These are phyloP conservation scores for Chlamydomonas reinhardtii DNA, from an alignment of 163 green algal genomes.

Conservation along the genomic window DNA sequence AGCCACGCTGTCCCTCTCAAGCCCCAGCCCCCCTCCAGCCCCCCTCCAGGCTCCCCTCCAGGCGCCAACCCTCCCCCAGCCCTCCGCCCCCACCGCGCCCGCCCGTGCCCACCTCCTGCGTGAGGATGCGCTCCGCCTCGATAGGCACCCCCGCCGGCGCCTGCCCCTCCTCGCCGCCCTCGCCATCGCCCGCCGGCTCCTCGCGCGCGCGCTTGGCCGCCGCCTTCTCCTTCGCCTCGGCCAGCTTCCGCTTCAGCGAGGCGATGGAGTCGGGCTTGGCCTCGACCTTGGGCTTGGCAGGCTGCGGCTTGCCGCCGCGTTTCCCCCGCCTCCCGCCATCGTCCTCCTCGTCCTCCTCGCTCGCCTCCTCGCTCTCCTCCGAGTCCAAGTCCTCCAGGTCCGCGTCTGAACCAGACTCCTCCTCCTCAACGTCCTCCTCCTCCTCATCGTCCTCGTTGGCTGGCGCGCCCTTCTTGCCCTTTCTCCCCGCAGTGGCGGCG, in stretches of 20 bases:
- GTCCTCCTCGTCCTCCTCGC: conserved; percentile 8
- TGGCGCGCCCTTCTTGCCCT: not conserved
- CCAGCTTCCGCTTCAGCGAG: conserved; percentile 78
- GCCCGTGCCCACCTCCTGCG: conserved; percentile 29
- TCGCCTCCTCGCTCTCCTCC: conserved; percentile 42
- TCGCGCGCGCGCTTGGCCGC: conserved; percentile 45
- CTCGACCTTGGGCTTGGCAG: not conserved
- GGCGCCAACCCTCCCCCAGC: too few species aligned
- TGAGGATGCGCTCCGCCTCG: conserved; percentile 84
- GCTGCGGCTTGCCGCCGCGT: conserved; percentile 13
- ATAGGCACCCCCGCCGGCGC: conserved; percentile 58
- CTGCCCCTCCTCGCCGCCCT: not conserved
- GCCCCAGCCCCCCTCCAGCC: too few species aligned
- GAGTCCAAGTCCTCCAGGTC: too few species aligned
- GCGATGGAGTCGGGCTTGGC: conserved; percentile 54
- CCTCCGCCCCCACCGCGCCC: too few species aligned
- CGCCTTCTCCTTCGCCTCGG: conserved; percentile 65
- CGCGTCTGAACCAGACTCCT: conserved; percentile 11
- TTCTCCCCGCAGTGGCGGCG: not conserved
- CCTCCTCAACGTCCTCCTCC: conserved; percentile 4
- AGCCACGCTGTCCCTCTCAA: too few species aligned
- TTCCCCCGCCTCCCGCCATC: conserved; percentile 4
- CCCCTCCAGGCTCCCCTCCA: not conserved
- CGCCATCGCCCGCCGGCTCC: conserved; percentile 2
- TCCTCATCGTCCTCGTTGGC: not conserved